Percentiles rank a stretch among this genome's conserved stretches.
These are phyloP conservation scores for Crataegus laevigata DNA, from an alignment of 306 rosid species.

Conservation along the genomic window DNA sequence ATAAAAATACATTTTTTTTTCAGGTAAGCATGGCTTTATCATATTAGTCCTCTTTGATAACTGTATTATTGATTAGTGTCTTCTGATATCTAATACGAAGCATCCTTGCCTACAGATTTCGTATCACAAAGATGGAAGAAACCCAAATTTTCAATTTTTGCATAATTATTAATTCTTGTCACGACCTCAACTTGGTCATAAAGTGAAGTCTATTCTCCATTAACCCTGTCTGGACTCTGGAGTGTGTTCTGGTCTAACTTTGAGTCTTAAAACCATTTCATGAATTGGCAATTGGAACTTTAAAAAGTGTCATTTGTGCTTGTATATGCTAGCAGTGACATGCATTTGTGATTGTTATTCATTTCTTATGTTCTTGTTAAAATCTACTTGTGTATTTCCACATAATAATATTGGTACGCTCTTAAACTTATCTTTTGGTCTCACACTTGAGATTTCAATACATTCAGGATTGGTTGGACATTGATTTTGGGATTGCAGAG, in stretches of 20 bases:
- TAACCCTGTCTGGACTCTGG: background rate
- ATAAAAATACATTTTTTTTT: background rate
- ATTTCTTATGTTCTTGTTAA: background rate
- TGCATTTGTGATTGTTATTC: background rate
- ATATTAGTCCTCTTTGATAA: background rate
- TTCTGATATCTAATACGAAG: background rate
- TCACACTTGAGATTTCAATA: slow-evolving; percentile 13
- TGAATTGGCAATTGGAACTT: background rate
- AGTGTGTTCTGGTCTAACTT: background rate
- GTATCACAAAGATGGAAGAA: background rate
- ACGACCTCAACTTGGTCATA: background rate
- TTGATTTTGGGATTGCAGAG: slow-evolving; percentile 93
- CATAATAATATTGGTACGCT: background rate
- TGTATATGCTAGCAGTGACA: background rate
- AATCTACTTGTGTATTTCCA: background rate
- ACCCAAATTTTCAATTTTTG: background rate
- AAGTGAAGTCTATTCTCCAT: background rate
- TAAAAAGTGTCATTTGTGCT: background rate
- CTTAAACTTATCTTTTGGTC: slow-evolving; percentile 20
- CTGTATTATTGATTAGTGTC: background rate
- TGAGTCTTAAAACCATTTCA: background rate
- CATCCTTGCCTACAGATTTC: background rate
- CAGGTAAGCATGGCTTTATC: background rate
- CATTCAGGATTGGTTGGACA: slow-evolving; percentile 95
- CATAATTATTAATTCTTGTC: background rate